Evolutionary conservation across 306 rosid genomes (phyloP), one percentile per base, ranked within the genome.

Genomic region (Macrotyloma uniflorum): DNA sequence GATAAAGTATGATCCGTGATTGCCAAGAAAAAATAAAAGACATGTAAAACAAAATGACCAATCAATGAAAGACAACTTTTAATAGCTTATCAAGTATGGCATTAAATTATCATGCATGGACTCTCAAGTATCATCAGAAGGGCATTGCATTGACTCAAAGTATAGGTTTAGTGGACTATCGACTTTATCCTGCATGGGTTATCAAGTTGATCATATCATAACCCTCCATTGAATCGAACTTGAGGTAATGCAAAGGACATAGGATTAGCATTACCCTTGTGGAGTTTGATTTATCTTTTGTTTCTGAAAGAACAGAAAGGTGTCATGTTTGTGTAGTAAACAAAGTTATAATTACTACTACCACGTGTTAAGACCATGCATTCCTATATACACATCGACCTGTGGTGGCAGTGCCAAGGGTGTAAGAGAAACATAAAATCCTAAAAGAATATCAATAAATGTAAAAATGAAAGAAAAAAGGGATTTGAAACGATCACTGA

Each of bases 401-500:
- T 2, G 24, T 61, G 72, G 55, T n/a, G 14, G 66, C 32, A 66
- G 18, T 38, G 12, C 50, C 26, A 65, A 65, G 9, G 65, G 45
- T 13, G 38, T 24, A 18, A 15, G 35, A 42, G 47, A 30, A 15
- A 19, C 62, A 30, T 1, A 5, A 61, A 57, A 40, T 0, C 6
- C 74, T 28, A 8, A 14, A 14, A 18, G 6, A 47, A 26, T n/a
- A 16, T 49, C 50, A 16, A 24, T 3, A 36, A 62, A 24, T 32
- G 43, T 38, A 70, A 35, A 47, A 63, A 26, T 23, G 46, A 62
- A 77, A 19, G 13, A 47, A 47, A 74, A 75, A 12, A 20, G 54
- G 69, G 79, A 80, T 85, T 85, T 79, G 72, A 46, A 85, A 77
- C 77, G 75, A 50, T 65, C 66, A 65, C 70, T 19, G 59, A 26